Evolutionary conservation across 345 rosid species (phyloP).

Genomic region (Pelargonium nanum): DNA sequence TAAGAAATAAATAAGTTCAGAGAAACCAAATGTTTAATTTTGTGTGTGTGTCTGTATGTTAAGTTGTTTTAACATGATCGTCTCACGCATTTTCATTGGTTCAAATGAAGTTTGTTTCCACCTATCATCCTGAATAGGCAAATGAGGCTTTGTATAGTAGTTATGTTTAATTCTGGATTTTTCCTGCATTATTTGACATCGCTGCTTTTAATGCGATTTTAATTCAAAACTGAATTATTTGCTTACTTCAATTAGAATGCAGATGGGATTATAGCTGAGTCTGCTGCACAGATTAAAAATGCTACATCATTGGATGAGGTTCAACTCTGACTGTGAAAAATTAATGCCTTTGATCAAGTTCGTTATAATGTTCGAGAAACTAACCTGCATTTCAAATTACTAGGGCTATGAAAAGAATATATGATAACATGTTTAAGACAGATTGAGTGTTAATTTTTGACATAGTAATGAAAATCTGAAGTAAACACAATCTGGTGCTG

Average conservation of each 20-base stretch:
- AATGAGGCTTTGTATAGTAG: not conserved
- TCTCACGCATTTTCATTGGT: no score
- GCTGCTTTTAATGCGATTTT: not conserved
- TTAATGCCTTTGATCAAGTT: not conserved
- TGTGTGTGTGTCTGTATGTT: no score
- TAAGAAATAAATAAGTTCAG: no score
- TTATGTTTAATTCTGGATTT: not conserved
- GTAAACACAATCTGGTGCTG: not conserved
- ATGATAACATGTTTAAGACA: conserved; percentile 34
- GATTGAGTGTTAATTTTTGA: conserved; percentile 21
- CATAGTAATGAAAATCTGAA: not conserved
- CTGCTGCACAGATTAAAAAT: not conserved
- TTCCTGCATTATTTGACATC: not conserved
- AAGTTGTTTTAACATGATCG: no score
- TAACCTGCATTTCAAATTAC: not conserved
- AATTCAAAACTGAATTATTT: not conserved
- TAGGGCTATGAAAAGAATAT: conserved; percentile 29
- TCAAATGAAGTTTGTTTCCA: not conserved
- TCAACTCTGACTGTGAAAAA: not conserved
- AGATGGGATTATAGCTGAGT: not conserved
- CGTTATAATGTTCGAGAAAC: not conserved
- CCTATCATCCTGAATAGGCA: not conserved
- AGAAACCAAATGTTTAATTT: no score
- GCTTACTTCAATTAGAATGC: not conserved
- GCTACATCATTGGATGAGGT: not conserved